Evolutionary conservation across 2,329 filamentous ascomycete genomes (phyloP).

Genomic region (Balansia obtecta): DNA sequence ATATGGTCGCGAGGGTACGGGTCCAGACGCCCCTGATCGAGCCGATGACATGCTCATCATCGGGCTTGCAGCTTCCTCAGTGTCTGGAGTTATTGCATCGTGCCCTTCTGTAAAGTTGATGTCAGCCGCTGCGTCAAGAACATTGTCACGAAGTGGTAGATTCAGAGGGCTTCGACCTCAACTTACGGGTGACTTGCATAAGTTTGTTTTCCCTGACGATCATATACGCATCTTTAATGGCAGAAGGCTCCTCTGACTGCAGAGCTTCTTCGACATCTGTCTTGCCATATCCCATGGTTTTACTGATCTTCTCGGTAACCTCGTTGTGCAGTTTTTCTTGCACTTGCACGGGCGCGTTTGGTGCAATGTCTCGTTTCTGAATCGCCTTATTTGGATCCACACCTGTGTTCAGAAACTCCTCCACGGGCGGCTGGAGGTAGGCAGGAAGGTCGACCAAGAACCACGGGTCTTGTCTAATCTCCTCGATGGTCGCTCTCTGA

Average conservation of each 20-base stretch:
- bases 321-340: conserved; percentile 85
- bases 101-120: conserved; percentile 19
- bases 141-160: background rate
- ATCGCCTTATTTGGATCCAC: conserved; percentile 88
- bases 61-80: conserved; percentile 32
- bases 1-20: conserved; percentile 40
- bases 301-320: conserved; percentile 90
- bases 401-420: conserved; percentile 90
- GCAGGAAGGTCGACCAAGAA: conserved; percentile 76
- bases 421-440: conserved; percentile 76
- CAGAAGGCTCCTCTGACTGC: conserved; percentile 82
- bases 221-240: conserved; percentile 97
- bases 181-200: conserved; percentile 88
- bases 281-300: conserved; percentile 95
- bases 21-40: conserved; percentile 38
- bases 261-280: conserved; percentile 92
- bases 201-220: conserved; percentile 96
- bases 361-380: conserved; percentile 67
- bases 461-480: conserved; percentile 90
- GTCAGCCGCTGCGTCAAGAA: background rate
- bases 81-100: conserved; percentile 21
- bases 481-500: conserved; percentile 83
- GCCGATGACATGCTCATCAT: conserved; percentile 42
- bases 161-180: background rate
- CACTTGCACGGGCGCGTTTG: conserved; percentile 62